Evolutionary conservation across 768 basidiomycete genomes (phyloP).

Genomic region (Auriscalpium microsporum): DNA sequence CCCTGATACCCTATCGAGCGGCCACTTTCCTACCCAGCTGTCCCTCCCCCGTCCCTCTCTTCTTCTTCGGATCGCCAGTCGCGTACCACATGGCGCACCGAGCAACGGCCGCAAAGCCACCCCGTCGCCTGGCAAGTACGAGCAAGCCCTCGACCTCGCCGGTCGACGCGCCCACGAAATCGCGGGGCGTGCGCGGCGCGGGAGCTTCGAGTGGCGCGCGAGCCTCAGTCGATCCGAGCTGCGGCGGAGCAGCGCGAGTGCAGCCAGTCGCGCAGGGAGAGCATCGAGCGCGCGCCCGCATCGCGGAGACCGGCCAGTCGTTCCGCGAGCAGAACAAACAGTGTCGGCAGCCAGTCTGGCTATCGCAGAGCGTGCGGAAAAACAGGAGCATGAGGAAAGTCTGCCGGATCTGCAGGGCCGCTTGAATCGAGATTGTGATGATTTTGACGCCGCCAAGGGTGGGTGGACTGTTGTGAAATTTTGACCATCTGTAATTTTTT

Average conservation of each 20-base stretch:
- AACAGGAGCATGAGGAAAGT: too few species aligned
- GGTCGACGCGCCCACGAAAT: slow-evolving; percentile 9
- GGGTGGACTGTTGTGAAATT: too few species aligned
- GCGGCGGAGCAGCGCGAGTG: slow-evolving; percentile 24
- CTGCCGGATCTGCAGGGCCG: too few species aligned
- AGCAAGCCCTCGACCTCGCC: slow-evolving; percentile 12
- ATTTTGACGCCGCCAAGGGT: too few species aligned
- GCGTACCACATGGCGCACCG: slow-evolving; percentile 1
- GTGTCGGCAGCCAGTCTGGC: slow-evolving; percentile 1
- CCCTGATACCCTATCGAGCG: slow-evolving; percentile 27
- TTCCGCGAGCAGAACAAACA: slow-evolving; percentile 23
- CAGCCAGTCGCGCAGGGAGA: slow-evolving; percentile 42
- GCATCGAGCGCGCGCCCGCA: slow-evolving; percentile 53
- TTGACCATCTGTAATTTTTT: too few species aligned
- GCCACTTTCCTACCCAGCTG: slow-evolving; percentile 67
- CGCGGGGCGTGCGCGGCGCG: slow-evolving; percentile 21
- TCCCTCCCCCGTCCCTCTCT: slow-evolving; percentile 74
- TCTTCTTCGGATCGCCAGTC: slow-evolving; percentile 37
- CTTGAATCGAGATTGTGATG: too few species aligned
- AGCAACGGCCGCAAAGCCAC: not conserved
- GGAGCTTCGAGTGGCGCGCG: slow-evolving; percentile 25
- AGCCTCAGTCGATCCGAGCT: slow-evolving; percentile 19
- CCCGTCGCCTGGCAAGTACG: not conserved
- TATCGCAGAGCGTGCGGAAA: too few species aligned
- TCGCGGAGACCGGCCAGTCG: slow-evolving; percentile 63